phyloP scores from a whole-genome alignment of 441 rosid genomes.

The Pelargonium fulgidum region DNA sequence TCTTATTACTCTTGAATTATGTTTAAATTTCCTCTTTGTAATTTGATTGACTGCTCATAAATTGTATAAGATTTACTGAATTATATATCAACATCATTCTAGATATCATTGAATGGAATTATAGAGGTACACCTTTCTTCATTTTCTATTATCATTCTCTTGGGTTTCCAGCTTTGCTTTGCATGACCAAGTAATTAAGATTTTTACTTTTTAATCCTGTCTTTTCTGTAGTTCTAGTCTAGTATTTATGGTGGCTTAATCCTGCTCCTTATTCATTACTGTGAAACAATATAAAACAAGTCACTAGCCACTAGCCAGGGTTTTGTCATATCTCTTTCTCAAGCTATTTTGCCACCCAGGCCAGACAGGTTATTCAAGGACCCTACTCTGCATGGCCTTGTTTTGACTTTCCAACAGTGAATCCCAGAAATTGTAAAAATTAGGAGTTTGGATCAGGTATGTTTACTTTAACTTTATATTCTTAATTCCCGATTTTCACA shows the following conservation, averaged over 20 bases:
- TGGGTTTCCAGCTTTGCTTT: neutral
- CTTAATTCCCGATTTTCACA: too few relatives aligned
- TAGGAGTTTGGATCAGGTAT: too few relatives aligned
- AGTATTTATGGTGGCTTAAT: neutral
- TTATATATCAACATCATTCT: neutral
- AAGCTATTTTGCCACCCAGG: neutral
- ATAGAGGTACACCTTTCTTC: neutral
- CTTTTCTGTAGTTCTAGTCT: neutral
- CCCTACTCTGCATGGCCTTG: too few relatives aligned
- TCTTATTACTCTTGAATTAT: too few relatives aligned
- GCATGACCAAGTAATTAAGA: neutral
- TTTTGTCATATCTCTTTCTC: neutral
- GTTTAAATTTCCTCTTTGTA: too few relatives aligned
- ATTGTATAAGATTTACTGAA: too few relatives aligned
- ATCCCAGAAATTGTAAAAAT: too few relatives aligned
- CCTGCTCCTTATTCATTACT: neutral
- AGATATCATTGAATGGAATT: slow-evolving; percentile 13
- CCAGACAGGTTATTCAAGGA: neutral
- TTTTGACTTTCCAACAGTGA: too few relatives aligned
- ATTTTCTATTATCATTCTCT: neutral
- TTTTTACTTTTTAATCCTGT: neutral
- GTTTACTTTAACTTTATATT: too few relatives aligned
- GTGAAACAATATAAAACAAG: too few relatives aligned
- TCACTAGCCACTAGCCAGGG: neutral
- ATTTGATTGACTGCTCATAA: too few relatives aligned